Conservation (phyloP, 805 yeast species). For the Candida ipomoeae region DNA sequence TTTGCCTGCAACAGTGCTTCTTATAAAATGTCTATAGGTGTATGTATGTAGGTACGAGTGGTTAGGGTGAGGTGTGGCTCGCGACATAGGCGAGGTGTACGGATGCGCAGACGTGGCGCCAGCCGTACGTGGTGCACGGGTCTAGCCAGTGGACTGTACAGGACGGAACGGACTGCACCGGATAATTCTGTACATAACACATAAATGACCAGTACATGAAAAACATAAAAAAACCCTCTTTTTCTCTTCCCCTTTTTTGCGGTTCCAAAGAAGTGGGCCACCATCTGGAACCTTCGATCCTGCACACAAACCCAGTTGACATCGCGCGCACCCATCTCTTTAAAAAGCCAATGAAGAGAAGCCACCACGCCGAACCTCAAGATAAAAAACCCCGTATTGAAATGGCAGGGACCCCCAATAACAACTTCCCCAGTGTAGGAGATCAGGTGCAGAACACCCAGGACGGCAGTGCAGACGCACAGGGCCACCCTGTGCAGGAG, state of each 20-base stretch:
- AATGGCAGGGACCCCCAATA: slow-evolving; percentile 7
- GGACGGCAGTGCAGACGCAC: slow-evolving; percentile 74
- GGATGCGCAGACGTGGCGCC: neutral
- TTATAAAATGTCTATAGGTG: too few relatives aligned
- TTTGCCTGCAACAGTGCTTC: too few relatives aligned
- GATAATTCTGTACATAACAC: too few relatives aligned
- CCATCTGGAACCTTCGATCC: neutral
- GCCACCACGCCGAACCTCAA: slow-evolving; percentile 6
- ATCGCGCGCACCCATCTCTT: neutral
- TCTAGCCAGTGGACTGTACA: neutral
- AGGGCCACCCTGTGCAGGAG: slow-evolving; percentile 94
- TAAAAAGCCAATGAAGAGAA: slow-evolving; percentile 12
- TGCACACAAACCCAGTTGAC: neutral
- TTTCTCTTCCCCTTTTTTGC: too few relatives aligned
- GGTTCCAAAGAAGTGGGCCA: too few relatives aligned
- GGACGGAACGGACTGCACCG: too few relatives aligned
- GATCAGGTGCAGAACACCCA: slow-evolving; percentile 31
- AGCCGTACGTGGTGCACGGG: neutral
- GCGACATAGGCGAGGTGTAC: neutral
- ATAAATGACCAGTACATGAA: too few relatives aligned
- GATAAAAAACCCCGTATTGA: slow-evolving; percentile 16
- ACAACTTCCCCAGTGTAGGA: slow-evolving; percentile 25
- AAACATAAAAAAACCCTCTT: too few relatives aligned
- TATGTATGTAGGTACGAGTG: too few relatives aligned
- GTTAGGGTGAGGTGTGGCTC: neutral